Base-by-base conservation (phyloP, 352 stramenopile genomes). In the Pythium rhizo-oryzae region DNA sequence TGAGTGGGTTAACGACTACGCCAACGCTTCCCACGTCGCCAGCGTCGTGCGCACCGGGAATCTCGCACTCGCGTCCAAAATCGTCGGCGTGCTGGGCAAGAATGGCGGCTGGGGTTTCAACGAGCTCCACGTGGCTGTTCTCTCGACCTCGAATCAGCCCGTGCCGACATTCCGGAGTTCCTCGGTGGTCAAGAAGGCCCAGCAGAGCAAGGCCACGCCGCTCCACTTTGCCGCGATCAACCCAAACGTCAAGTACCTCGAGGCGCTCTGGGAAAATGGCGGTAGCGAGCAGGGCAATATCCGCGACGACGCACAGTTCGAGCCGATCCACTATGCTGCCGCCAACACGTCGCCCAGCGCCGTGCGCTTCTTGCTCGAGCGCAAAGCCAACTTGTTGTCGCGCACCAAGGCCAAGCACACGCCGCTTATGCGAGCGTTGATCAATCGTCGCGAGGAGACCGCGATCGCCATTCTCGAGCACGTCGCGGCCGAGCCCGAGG, bases 191-290 rank as follows among this genome's bases (percentile, higher is more conserved):
- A 93, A 93, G 53, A 82, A 90, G 62, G 82, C 82, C 0, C 47
- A 77, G 24, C 67, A 87, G 41, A 87, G 75, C 3, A 73, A 75
- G 16, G 71, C 92, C 12, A 80, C 79, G 4, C 85, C 85, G 18
- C 56, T 92, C n/a, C 85, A 93, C 49, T 60, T 93, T 25, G 84
- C 85, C 12, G 77, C 79, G 0, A 90, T 93, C 55, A 92, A 93
- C 33, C 84, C 85, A 9, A 89, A 91, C 35, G 72, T 62, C 0
- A 82, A 77, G 63, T 89, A 90, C 50, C 66, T 93, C n/a, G 64
- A 82, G 33, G 57, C 69, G 19, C 69, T 93, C 8, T 91, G 81
- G 81, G 79, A 80, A 9, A 69, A 72, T 3, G 80, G 68, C 8
- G 74, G 84, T 0, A 76, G 75, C 24, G 80, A 89, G 23, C 77